Evolutionary conservation across 1,284 basidiomycete genomes (phyloP).

Genomic region (Boletus mariae): DNA sequence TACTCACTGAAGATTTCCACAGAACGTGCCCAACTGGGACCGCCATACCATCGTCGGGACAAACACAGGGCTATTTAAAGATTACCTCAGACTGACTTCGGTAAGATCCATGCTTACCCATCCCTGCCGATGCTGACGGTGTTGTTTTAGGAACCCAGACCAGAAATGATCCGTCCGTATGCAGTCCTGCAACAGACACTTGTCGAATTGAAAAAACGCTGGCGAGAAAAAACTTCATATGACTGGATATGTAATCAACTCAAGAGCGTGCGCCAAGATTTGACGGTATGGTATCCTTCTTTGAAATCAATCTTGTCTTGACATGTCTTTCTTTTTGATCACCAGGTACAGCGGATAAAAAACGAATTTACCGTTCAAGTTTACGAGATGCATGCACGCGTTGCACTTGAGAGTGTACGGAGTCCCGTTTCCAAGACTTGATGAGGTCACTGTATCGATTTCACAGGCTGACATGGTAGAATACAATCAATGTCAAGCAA

Average conservation of each 20-base stretch:
- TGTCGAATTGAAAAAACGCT: conserved; percentile 83
- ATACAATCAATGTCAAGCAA: conserved; percentile 97
- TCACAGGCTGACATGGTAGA: conserved; percentile 92
- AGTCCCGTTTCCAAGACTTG: conserved; percentile 4
- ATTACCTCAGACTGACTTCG: conserved; percentile 92
- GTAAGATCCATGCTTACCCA: conserved; percentile 43
- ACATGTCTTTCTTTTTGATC: conserved; percentile 16
- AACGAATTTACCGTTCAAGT: conserved; percentile 98
- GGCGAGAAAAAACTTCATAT: conserved; percentile 84
- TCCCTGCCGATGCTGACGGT: conserved; percentile 10
- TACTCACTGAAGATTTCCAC: conserved; percentile 11
- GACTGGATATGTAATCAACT: conserved; percentile 97
- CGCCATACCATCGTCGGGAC: conserved; percentile 93
- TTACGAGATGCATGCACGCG: conserved; percentile 97
- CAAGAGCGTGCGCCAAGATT: conserved; percentile 95
- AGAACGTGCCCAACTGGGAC: conserved; percentile 99
- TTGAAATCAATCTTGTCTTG: conserved; percentile 17
- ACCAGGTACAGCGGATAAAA: conserved; percentile 97
- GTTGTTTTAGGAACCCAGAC: conserved; percentile 79
- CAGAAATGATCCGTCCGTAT: conserved; percentile 90
- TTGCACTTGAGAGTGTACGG: conserved; percentile 89
- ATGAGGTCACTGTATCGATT: conserved; percentile 15
- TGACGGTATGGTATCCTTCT: conserved; percentile 69
- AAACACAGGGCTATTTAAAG: conserved; percentile 87
- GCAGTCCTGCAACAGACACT: conserved; percentile 83